A percentile compares a stretch with the other conserved stretches of the same genome.
These are phyloP conservation scores for Gossypium stocksii DNA, from an alignment of 345 rosid species.

Conservation along the genomic window DNA sequence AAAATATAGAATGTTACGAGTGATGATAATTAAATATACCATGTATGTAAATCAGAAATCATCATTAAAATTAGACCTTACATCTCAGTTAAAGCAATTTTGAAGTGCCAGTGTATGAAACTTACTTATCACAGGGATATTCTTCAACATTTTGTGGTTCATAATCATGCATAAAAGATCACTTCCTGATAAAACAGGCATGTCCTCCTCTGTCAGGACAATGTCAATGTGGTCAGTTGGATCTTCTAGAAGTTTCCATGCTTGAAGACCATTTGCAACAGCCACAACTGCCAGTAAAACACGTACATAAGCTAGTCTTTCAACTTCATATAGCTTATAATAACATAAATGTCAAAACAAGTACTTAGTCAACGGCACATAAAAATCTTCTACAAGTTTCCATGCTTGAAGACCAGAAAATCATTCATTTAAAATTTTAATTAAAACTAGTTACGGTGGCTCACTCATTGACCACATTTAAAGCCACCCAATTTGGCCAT, in stretches of 20 bases:
- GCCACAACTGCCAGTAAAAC: slow-evolving; percentile 40
- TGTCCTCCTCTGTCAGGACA: slow-evolving; percentile 68
- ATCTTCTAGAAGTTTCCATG: slow-evolving; percentile 68
- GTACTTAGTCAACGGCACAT: neutral
- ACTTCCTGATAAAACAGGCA: slow-evolving; percentile 72
- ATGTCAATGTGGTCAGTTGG: slow-evolving; percentile 55
- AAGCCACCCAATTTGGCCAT: slow-evolving; percentile 1
- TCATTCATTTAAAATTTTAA: neutral
- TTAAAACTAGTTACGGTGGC: neutral
- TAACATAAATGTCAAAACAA: neutral
- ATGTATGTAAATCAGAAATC: slow-evolving; percentile 8
- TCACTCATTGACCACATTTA: neutral
- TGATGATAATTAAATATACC: slow-evolving; percentile 21
- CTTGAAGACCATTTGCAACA: slow-evolving; percentile 59
- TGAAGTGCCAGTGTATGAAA: neutral
- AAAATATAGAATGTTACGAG: slow-evolving; percentile 21
- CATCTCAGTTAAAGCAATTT: slow-evolving; percentile 6
- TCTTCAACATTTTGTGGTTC: slow-evolving; percentile 61
- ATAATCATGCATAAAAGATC: slow-evolving; percentile 67
- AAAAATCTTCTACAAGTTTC: neutral
- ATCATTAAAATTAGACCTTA: slow-evolving; percentile 18
- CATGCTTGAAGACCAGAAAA: neutral
- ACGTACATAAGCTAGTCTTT: neutral
- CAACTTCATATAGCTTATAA: neutral
- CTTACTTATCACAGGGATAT: slow-evolving; percentile 71